Base-by-base conservation (phyloP, 208 protist species). In the Jaenimonas drosophilae region DNA sequence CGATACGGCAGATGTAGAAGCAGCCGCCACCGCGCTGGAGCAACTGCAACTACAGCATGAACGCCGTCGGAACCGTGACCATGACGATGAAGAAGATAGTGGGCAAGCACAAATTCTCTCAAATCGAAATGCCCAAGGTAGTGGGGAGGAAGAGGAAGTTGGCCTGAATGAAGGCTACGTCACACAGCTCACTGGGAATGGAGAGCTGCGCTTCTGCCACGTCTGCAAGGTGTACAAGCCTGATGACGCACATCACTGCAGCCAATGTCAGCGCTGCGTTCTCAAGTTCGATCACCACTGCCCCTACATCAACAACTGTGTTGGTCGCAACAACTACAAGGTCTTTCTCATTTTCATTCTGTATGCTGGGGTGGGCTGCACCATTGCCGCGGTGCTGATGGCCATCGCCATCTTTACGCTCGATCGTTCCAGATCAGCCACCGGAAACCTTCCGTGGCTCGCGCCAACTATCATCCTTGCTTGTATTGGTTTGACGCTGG, bases 241-340 rank as follows among this genome's bases (percentile, higher is more conserved):
- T 11, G 76, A 83, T 48, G 9, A 49, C 23, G 70, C 86, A 4
- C 69, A 94, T 46, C 89, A 96, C 73, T 96, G 89, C 66, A 21
- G 59, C n/a, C 21, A 67, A 24, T 96, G 89, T 46, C 12, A 54
- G 30, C 56, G 63, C 11, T 96, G 91, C 52, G 74, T 92, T 1
- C 76, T 55, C 38, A 45, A 67, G 41, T 89, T 94, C 48, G 91
- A 96, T 54, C 91, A 96, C 48, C 91, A 96, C 64, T 96, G 91
- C 62, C 81, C 76, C 12, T 90, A 70, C 23, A 32, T 96, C 12
- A 93, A 94, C 54, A 96, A 94, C 56, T 96, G 91, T 44, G 77
- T 96, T 4, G 82, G 85, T 4, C 70, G 68, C 47, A 65, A 81
- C 29, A 96, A 91, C 59, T 87, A 91, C 45, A 88, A 89, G 48